Evolutionary conservation across 768 basidiomycete species (phyloP), one percentile per base, ranked within the genome.

Genomic region (Rhizopogon sp.): DNA sequence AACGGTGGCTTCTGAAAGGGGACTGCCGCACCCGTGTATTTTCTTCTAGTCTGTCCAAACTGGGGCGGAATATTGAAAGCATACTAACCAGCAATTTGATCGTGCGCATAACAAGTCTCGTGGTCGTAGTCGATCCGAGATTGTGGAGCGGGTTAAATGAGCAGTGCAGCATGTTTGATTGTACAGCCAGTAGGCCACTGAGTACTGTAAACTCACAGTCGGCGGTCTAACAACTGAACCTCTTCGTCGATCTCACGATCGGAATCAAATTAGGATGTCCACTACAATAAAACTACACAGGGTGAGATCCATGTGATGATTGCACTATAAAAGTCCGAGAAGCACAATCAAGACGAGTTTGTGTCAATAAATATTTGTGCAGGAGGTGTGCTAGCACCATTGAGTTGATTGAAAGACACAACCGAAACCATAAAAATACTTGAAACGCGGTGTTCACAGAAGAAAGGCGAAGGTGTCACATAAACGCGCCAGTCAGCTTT

Each of bases 201-300:
- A 37, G 35, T 3, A 37, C 31, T 33, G 31, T 1, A 33, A 25
- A 33, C 8, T 33, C n/a, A 47, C 46, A 47, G 33, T 47, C 46
- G 17, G 33, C 17, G 17, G 47, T 37, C 47, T 35, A 22, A 16
- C 47, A 49, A 14, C 14, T 17, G 20, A 35, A 22, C 35, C 35
- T 25, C 20, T 14, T n/a, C 39, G 39, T 40, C 22, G 33, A 49
- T 37, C 14, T 39, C 14, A 40, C 39, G 45, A 54, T 58, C 52
- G 17, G n/a, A 28, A 37, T 57, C 54, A 54, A 49, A 65, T 65
- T 65, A 62, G 39, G 44, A 39, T 45, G 51, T 52, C 57, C 53
- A 45, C 52, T 66, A 66, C 42, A 43, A 58, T 66, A 66, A 53
- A 57, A 67, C 62, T 66, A 66, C 64, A 60, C 49, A 31, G 60